A percentile compares a stretch with the other conserved stretches of the same genome.
phyloP scores from a whole-genome alignment of 2,329 filamentous ascomycete species.

The Corynespora cassiicola region DNA sequence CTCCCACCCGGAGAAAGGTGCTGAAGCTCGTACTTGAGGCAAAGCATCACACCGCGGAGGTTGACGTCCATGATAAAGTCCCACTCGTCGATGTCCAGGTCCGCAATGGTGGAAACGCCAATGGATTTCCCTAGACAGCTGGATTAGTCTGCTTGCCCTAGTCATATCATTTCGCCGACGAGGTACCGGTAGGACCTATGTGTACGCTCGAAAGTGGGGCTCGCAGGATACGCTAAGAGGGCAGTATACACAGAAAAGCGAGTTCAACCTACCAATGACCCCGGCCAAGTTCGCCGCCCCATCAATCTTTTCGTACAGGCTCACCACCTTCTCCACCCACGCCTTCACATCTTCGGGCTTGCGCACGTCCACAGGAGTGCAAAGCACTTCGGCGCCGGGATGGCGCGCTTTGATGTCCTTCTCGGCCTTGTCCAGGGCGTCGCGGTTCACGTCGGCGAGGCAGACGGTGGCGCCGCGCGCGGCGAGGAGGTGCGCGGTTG shows the following conservation, averaged over 20 bases:
- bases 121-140: slow-evolving; percentile 29
- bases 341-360: slow-evolving; percentile 53
- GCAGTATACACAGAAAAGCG: too few species aligned
- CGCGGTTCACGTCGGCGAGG: slow-evolving; percentile 19
- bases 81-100: slow-evolving; percentile 41
- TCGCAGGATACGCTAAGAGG: slow-evolving; percentile 1
- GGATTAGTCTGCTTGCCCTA: too few species aligned
- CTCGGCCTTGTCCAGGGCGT: slow-evolving; percentile 33
- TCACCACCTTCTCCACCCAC: slow-evolving; percentile 51
- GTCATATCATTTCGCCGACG: too few species aligned
- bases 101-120: slow-evolving; percentile 26
- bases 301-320: slow-evolving; percentile 55
- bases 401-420: slow-evolving; percentile 32
- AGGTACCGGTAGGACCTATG: too few species aligned
- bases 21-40: slow-evolving; percentile 32
- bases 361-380: slow-evolving; percentile 52
- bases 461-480: slow-evolving; percentile 12
- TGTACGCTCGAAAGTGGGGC: background rate
- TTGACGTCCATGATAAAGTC: slow-evolving; percentile 40
- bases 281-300: slow-evolving; percentile 64
- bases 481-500: slow-evolving; percentile 12
- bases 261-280: slow-evolving; percentile 32
- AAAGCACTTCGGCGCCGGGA: slow-evolving; percentile 11
- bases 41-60: slow-evolving; percentile 42
- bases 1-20: slow-evolving; percentile 42